Percentiles rank a stretch among this genome's conserved stretches.
Evolutionary conservation across 371 early-diverging fungal genomes (phyloP).

Genomic region (Amoeboaphelidium protococcarum): DNA sequence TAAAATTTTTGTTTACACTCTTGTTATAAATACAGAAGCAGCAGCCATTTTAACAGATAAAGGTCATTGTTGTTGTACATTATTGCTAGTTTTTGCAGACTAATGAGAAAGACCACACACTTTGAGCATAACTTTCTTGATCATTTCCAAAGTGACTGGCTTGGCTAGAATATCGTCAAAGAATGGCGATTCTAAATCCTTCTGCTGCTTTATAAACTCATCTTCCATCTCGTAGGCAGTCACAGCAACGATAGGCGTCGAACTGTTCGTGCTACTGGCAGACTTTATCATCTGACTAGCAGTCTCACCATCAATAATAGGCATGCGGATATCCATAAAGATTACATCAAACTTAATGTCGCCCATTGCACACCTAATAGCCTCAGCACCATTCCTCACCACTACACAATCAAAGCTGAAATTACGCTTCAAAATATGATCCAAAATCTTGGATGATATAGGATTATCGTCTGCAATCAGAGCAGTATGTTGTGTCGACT

Average conservation of each 20-base stretch:
- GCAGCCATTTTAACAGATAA: neutral
- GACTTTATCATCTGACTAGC: conserved; percentile 82
- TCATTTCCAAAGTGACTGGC: neutral
- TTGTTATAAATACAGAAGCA: neutral
- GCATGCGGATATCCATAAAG: conserved; percentile 80
- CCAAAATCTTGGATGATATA: conserved; percentile 55
- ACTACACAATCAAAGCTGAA: conserved; percentile 46
- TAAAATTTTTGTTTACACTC: neutral
- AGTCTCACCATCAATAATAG: conserved; percentile 65
- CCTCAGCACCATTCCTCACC: conserved; percentile 68
- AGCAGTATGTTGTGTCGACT: no score
- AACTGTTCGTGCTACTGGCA: conserved; percentile 43
- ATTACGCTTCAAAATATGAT: conserved; percentile 34
- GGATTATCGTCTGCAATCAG: conserved; percentile 75
- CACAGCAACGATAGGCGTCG: conserved; percentile 42
- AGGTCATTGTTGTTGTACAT: neutral
- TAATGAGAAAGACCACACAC: neutral
- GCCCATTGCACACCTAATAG: conserved; percentile 59
- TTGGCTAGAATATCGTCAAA: neutral
- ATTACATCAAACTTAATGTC: conserved; percentile 64
- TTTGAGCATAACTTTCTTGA: neutral
- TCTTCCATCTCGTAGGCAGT: conserved; percentile 26
- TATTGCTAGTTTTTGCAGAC: neutral
- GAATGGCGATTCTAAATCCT: neutral
- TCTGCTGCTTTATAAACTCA: neutral